Evolutionary conservation across 2,329 filamentous ascomycete species (phyloP), one percentile per base, ranked within the genome.

Genomic region (Nemania diffusa): DNA sequence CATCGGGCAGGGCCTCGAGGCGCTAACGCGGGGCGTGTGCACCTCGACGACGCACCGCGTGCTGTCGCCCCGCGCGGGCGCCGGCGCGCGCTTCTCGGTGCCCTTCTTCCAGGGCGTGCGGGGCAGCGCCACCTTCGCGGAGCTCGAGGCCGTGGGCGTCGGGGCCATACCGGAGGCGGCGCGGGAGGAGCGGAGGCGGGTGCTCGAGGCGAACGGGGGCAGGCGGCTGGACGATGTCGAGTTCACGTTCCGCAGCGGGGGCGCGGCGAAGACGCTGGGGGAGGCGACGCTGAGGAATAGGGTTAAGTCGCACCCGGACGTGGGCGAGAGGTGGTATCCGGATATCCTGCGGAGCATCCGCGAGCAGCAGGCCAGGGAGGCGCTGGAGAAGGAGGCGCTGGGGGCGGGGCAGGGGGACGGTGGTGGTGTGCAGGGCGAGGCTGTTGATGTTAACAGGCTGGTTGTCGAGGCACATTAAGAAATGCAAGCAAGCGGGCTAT

Each of bases 61-160:
- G 40, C 83, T 96, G n/a, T 91, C 88, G 32, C 93, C 93, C 0
- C 76, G 82, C 1, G 87, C 88, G 7, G 92, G 92, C 13, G 82
- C 86, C 9, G 93, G 92, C 3, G 84, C 93, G 34, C 84, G 93
- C 62, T 95, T 90, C 81, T 92, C 89, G 7, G 91, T 97, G 55
- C 93, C 93, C 0, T 97, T 97, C 81, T 97, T 97, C 82, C 93
- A 96, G 78, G 93, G 93, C 24, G 92, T 97, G 67, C 89, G 89
- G 74, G 89, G 92, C 64, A 92, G 94, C 77, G 89, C 92, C 0
- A 87, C 87, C 20, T 97, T 97, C 77, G 92, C 93, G 75, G 90
- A 91, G 72, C 88, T 96, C 79, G 91, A 88, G 77, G 79, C 74
- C 24, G 83, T 86, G 17, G 87, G 85, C n/a, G 84, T 86, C n/a